phyloP scores from a whole-genome alignment of 2,329 filamentous ascomycete species.

The Parastagonospora nodorum region DNA sequence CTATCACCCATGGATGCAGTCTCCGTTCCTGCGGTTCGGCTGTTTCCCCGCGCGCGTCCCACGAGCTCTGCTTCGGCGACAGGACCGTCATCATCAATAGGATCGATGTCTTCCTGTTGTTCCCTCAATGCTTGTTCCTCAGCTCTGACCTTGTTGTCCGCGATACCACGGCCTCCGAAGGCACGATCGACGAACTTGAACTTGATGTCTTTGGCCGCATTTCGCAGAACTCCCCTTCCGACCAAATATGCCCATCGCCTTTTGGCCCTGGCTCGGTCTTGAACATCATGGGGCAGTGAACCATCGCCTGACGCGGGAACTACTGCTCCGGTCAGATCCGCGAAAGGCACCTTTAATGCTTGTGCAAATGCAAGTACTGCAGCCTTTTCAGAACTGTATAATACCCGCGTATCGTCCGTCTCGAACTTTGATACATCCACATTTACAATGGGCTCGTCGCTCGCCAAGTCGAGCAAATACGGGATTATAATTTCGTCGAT shows the following conservation, averaged over 20 bases:
- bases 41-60: constrained; percentile 11
- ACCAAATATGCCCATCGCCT: constrained; percentile 66
- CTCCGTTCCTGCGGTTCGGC: constrained; percentile 5
- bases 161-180: constrained; percentile 63
- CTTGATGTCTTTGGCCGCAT: constrained; percentile 60
- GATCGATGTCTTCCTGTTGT: constrained; percentile 55
- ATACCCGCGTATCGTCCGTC: constrained; percentile 56
- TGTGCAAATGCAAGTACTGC: constrained; percentile 63
- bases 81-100: constrained; percentile 52
- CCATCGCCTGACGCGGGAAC: constrained; percentile 28
- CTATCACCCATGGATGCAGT: constrained; percentile 5
- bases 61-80: constrained; percentile 42
- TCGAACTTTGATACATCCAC: constrained; percentile 65
- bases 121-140: constrained; percentile 48
- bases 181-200: constrained; percentile 64
- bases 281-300: constrained; percentile 36
- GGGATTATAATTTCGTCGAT: constrained; percentile 64
- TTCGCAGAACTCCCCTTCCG: constrained; percentile 63
- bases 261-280: constrained; percentile 52
- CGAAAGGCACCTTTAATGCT: constrained; percentile 59
- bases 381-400: constrained; percentile 59
- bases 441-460: constrained; percentile 57
- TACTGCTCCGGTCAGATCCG: constrained; percentile 52
- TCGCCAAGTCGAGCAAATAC: constrained; percentile 61
- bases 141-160: constrained; percentile 44